phyloP scores from a whole-genome alignment of 2,329 filamentous ascomycete genomes.

The Tolypocladium nubicola region DNA sequence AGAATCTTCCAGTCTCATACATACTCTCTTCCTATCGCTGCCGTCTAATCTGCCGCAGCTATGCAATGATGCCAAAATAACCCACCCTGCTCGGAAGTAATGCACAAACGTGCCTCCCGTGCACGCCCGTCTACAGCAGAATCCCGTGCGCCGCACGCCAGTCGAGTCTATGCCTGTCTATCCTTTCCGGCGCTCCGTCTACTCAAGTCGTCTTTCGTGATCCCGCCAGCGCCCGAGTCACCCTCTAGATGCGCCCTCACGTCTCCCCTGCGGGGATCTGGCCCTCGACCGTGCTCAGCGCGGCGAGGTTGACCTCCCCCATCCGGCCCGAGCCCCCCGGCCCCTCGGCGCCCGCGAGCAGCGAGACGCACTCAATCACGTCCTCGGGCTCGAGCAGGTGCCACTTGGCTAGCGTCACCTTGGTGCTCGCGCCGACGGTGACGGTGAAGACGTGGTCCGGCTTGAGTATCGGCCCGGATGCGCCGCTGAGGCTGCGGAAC shows the following conservation, averaged over 20 bases:
- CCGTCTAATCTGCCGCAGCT: not conserved
- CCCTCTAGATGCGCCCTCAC: not conserved
- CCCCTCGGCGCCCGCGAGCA: constrained; percentile 39
- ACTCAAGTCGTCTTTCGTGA: not conserved
- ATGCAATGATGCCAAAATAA: not conserved
- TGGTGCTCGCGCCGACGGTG: constrained; percentile 83
- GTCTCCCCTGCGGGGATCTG: constrained; percentile 28
- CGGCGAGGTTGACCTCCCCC: constrained; percentile 45
- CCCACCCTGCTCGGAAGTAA: not conserved
- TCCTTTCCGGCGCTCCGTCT: not conserved
- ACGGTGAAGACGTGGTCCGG: constrained; percentile 72
- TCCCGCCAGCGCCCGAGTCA: not conserved
- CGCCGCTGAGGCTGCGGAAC: constrained; percentile 69
- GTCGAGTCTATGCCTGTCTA: not conserved
- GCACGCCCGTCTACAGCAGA: not conserved
- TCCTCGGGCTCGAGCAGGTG: constrained; percentile 82
- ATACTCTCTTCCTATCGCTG: not conserved
- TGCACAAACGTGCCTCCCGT: not conserved
- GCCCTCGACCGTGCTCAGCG: constrained; percentile 42
- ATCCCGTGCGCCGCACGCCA: not conserved
- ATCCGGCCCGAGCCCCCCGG: constrained; percentile 25
- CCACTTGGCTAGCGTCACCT: constrained; percentile 84
- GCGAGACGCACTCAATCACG: constrained; percentile 60
- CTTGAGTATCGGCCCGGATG: constrained; percentile 41
- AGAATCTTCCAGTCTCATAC: no score